phyloP scores from a whole-genome alignment of 2,329 filamentous ascomycete species.

The Cladosporium sp. region DNA sequence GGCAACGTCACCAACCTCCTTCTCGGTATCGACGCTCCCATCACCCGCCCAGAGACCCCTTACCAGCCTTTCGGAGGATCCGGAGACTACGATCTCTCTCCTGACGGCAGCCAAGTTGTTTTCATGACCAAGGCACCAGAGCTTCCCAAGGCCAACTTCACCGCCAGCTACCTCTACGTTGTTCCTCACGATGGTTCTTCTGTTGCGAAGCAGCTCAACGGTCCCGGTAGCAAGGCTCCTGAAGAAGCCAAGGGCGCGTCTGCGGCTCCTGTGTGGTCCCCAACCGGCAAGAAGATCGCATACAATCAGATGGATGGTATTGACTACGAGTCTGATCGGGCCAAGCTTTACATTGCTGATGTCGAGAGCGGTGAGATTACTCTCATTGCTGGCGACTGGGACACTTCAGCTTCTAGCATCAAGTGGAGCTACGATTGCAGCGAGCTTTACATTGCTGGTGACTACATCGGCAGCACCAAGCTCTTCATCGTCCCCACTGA shows the following conservation, averaged over 20 bases:
- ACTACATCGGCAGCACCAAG: slow-evolving; percentile 20
- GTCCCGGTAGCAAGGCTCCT: slow-evolving; percentile 21
- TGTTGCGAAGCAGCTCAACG: slow-evolving; percentile 21
- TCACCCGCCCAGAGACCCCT: slow-evolving; percentile 23
- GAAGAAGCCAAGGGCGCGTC: slow-evolving; percentile 21
- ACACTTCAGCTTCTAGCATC: slow-evolving; percentile 15
- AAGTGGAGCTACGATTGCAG: slow-evolving; percentile 20
- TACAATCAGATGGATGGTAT: slow-evolving; percentile 24
- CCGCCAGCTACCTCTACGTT: slow-evolving; percentile 23
- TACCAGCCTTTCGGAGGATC: slow-evolving; percentile 20
- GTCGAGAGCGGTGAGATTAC: slow-evolving; percentile 20
- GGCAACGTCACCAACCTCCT: slow-evolving; percentile 22
- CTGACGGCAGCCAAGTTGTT: slow-evolving; percentile 22
- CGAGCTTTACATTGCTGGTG: slow-evolving; percentile 19
- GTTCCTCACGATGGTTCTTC: slow-evolving; percentile 25
- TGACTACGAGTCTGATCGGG: slow-evolving; percentile 22
- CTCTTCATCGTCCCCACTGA: slow-evolving; percentile 23
- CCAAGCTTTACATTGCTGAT: slow-evolving; percentile 23
- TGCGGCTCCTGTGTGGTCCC: slow-evolving; percentile 20
- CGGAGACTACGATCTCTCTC: slow-evolving; percentile 23
- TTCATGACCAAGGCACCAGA: slow-evolving; percentile 25
- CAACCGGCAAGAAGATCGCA: slow-evolving; percentile 20
- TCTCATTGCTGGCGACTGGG: slow-evolving; percentile 21
- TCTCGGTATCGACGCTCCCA: slow-evolving; percentile 20
- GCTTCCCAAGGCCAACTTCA: slow-evolving; percentile 22